These are phyloP conservation scores for Gloeostereum incarnatum DNA, from an alignment of 768 basidiomycete species.

Conservation along the genomic window DNA sequence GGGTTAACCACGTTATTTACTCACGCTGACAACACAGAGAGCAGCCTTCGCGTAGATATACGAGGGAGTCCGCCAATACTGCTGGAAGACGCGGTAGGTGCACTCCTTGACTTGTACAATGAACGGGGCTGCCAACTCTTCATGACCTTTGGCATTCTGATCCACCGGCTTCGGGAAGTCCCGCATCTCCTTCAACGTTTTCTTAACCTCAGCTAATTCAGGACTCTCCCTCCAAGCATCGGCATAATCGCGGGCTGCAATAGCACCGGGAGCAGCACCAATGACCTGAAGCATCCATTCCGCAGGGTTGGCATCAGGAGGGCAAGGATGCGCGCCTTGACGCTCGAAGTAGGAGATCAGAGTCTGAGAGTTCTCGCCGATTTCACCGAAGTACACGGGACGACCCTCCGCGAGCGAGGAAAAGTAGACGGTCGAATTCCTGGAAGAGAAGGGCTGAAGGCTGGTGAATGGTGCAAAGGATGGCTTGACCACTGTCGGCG, in stretches of 20 bases:
- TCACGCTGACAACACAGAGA: conserved; percentile 5
- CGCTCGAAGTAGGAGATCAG: conserved; percentile 53
- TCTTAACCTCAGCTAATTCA: conserved; percentile 24
- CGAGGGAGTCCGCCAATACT: conserved; percentile 17
- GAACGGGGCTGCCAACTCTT: conserved; percentile 15
- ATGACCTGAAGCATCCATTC: conserved; percentile 37
- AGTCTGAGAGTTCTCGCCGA: conserved; percentile 39
- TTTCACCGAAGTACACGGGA: conserved; percentile 48
- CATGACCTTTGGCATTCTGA: conserved; percentile 9
- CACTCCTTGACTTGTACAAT: conserved; percentile 13
- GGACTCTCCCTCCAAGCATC: conserved; percentile 29
- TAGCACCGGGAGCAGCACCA: conserved; percentile 31
- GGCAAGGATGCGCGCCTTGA: conserved; percentile 44
- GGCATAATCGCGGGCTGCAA: conserved; percentile 27
- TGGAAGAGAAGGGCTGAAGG: conserved; percentile 36
- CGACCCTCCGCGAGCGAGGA: conserved; percentile 45
- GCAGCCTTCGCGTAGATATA: conserved; percentile 16
- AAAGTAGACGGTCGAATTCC: conserved; percentile 39
- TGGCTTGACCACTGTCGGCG: conserved; percentile 44
- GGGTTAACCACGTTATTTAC: background rate
- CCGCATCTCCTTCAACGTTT: conserved; percentile 21
- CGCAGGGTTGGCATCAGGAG: conserved; percentile 50
- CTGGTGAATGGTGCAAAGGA: conserved; percentile 37
- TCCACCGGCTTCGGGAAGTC: conserved; percentile 5
- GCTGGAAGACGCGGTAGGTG: conserved; percentile 16